These are phyloP conservation scores for Fusarium solani-melongenae DNA, from an alignment of 2,329 filamentous ascomycete genomes.

Conservation along the genomic window DNA sequence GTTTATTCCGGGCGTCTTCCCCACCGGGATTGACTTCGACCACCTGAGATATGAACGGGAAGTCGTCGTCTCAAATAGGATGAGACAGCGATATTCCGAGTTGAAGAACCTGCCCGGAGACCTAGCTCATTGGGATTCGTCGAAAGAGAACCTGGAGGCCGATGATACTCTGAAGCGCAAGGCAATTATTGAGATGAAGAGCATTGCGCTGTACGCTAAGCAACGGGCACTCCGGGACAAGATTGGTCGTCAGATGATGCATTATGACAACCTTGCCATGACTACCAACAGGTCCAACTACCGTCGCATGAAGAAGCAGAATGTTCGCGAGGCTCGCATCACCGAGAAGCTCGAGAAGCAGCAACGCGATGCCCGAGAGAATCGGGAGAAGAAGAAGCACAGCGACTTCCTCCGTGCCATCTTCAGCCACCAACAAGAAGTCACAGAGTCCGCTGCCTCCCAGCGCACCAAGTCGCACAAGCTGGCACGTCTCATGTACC, in stretches of 20 bases:
- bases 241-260: conserved; percentile 91
- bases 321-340: conserved; percentile 91
- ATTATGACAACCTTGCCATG: conserved; percentile 96
- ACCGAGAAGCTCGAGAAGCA: conserved; percentile 99
- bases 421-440: conserved; percentile 81
- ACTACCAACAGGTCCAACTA: conserved; percentile 93
- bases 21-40: conserved; percentile 87
- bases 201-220: conserved; percentile 86
- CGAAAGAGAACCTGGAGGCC: conserved; percentile 72
- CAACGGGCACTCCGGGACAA: conserved; percentile 87
- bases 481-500: conserved; percentile 87
- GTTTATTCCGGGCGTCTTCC: conserved; percentile 88
- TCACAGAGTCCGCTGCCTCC: conserved; percentile 73
- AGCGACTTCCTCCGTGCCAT: conserved; percentile 91
- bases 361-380: conserved; percentile 94
- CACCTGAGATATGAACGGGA: conserved; percentile 88
- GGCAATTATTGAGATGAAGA: conserved; percentile 95
- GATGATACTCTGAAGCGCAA: conserved; percentile 89
- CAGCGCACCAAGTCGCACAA: conserved; percentile 84
- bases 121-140: conserved; percentile 86
- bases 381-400: conserved; percentile 98
- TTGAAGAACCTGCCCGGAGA: conserved; percentile 87
- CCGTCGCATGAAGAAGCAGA: conserved; percentile 97
- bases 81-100: conserved; percentile 85
- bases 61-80: conserved; percentile 87